phyloP scores from a whole-genome alignment of 1,139 yeast species.

The Hansenula sp. region DNA sequence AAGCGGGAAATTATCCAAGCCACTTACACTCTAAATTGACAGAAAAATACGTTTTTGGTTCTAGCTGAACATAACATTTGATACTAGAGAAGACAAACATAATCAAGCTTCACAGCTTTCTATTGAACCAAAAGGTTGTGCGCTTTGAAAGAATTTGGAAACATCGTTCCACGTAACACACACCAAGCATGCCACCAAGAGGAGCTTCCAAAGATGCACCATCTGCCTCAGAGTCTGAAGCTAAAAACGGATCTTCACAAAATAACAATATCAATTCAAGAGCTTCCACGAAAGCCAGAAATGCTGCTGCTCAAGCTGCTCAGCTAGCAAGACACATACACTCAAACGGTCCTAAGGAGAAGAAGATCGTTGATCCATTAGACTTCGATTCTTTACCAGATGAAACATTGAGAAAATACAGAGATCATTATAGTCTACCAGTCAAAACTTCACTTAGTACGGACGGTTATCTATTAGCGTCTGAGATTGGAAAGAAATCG shows the following conservation, averaged over 20 bases:
- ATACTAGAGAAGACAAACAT: not conserved
- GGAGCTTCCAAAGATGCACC: conserved; percentile 18
- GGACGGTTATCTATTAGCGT: conserved; percentile 57
- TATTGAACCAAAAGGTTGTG: no score
- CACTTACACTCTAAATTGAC: no score
- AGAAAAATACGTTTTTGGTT: no score
- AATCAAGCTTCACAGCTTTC: no score
- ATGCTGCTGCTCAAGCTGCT: conserved; percentile 53
- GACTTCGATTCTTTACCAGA: conserved; percentile 59
- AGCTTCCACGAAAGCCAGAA: conserved; percentile 49
- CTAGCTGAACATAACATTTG: no score
- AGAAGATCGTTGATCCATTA: conserved; percentile 44
- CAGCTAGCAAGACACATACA: conserved; percentile 59
- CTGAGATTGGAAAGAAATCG: conserved; percentile 65
- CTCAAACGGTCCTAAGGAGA: conserved; percentile 61
- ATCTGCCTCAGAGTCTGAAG: conserved; percentile 23
- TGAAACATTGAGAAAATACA: conserved; percentile 54
- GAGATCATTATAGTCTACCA: conserved; percentile 41
- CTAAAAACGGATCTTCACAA: conserved; percentile 7
- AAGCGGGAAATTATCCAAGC: no score
- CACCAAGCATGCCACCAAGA: conserved; percentile 24
- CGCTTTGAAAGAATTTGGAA: no score
- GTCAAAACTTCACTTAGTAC: conserved; percentile 51
- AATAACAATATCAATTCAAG: conserved; percentile 21
- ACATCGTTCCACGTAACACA: no score